These are phyloP conservation scores for Perilla frutescens DNA, from an alignment of 257 asterid genomes.

Conservation along the genomic window DNA sequence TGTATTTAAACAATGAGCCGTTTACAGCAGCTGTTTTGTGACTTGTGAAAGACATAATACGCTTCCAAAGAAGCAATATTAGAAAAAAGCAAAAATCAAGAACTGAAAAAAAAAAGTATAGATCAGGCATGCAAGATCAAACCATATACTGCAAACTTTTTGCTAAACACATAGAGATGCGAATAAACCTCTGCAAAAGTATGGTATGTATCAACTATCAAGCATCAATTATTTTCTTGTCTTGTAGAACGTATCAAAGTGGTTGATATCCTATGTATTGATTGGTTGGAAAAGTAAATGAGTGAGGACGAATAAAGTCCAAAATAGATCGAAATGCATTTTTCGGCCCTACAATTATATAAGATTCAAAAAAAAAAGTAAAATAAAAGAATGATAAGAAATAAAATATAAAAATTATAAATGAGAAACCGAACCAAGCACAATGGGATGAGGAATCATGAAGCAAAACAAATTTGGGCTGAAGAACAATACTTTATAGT, in stretches of 20 bases:
- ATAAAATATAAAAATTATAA: too few species aligned
- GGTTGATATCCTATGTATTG: background rate
- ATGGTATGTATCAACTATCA: background rate
- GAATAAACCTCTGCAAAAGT: background rate
- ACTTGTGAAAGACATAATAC: conserved; percentile 2
- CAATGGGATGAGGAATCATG: background rate
- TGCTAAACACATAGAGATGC: background rate
- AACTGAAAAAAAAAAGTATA: background rate
- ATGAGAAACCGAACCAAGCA: background rate
- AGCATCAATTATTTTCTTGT: background rate
- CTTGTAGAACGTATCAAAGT: background rate
- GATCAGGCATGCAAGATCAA: background rate
- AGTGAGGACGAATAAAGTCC: background rate
- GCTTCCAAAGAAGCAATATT: background rate
- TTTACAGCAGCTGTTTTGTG: background rate
- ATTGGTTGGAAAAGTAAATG: background rate
- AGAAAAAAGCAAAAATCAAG: background rate
- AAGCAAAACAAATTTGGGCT: background rate
- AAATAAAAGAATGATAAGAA: too few species aligned
- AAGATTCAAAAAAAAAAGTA: too few species aligned
- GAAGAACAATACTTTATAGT: background rate
- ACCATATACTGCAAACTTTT: background rate
- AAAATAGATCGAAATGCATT: background rate
- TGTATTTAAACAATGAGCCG: background rate
- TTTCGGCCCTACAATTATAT: too few species aligned